Evolutionary conservation across 179 eudicot species (phyloP).

Genomic region (Heliamphora pulchella): DNA sequence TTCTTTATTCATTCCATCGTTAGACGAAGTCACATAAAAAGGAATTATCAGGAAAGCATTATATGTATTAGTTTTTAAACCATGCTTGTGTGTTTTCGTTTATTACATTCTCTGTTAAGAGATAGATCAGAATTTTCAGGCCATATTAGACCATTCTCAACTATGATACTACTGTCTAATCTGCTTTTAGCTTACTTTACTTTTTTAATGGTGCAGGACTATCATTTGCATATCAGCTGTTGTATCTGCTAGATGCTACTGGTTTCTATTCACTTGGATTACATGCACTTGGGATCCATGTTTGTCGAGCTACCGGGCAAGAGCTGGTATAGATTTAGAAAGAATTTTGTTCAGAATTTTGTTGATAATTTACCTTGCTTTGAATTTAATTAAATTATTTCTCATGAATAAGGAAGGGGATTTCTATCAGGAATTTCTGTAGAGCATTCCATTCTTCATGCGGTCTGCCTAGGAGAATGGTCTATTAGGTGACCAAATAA

Average conservation of each 20-base stretch:
- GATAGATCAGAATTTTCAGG: background rate
- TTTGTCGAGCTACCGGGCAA: constrained; percentile 97
- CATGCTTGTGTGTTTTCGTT: background rate
- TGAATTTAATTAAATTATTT: background rate
- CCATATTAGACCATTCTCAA: background rate
- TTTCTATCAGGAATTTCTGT: background rate
- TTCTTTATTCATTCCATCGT: background rate
- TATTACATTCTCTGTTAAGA: background rate
- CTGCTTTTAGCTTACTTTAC: background rate
- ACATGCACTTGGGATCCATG: constrained; percentile 88
- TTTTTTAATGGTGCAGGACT: constrained; percentile 48
- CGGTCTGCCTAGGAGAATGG: background rate
- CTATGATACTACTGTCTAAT: background rate
- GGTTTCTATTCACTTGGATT: constrained; percentile 90
- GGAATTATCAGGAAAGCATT: background rate
- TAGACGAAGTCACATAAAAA: background rate
- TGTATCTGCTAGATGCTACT: constrained; percentile 93
- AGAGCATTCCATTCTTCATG: background rate
- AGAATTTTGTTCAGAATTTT: background rate
- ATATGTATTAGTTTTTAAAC: background rate
- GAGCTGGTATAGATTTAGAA: constrained; percentile 60
- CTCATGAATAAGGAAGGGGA: background rate
- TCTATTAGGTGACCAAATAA: background rate
- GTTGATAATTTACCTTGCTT: background rate
- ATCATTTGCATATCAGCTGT: constrained; percentile 82